phyloP scores from a whole-genome alignment of 2,329 filamentous ascomycete species.

The Paraphoma chrysanthemicola region DNA sequence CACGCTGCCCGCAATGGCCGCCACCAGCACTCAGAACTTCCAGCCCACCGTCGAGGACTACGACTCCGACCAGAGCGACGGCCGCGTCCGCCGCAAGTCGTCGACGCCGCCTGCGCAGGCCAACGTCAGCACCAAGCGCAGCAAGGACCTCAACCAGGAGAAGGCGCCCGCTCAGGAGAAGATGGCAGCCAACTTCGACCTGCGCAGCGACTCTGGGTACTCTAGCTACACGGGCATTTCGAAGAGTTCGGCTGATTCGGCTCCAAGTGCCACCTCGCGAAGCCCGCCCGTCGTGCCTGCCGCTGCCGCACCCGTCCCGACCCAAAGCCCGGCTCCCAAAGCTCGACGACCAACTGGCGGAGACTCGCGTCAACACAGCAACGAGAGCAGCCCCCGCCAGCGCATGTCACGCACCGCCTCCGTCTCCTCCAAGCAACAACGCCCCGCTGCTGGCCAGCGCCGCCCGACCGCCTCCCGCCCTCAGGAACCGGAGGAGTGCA shows the following conservation, averaged over 20 bases:
- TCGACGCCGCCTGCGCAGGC: slow-evolving; percentile 53
- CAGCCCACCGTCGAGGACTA: slow-evolving; percentile 49
- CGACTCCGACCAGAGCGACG: slow-evolving; percentile 47
- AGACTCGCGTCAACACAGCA: slow-evolving; percentile 25
- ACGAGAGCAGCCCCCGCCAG: slow-evolving; percentile 30
- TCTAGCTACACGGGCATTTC: slow-evolving; percentile 64
- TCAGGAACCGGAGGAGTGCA: slow-evolving; percentile 38
- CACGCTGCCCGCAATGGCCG: slow-evolving; percentile 28
- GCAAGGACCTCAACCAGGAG: slow-evolving; percentile 45
- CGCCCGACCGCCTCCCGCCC: slow-evolving; percentile 15
- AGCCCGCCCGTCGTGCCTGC: slow-evolving; percentile 32
- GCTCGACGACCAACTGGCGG: slow-evolving; percentile 26
- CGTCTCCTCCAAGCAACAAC: slow-evolving; percentile 24
- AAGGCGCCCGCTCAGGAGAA: slow-evolving; percentile 33
- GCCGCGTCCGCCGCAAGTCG: slow-evolving; percentile 33
- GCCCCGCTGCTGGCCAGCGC: slow-evolving; percentile 13
- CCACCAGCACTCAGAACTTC: slow-evolving; percentile 15
- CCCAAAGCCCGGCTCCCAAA: slow-evolving; percentile 17
- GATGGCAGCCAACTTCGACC: slow-evolving; percentile 50
- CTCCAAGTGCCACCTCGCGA: slow-evolving; percentile 47
- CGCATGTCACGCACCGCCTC: slow-evolving; percentile 36
- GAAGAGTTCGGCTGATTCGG: slow-evolving; percentile 60
- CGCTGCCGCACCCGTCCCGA: slow-evolving; percentile 18
- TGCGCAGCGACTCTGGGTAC: slow-evolving; percentile 68
- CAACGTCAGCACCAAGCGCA: slow-evolving; percentile 59